Conservation (phyloP, 1,284 basidiomycete genomes). For the Ceratobasidium sp. region DNA sequence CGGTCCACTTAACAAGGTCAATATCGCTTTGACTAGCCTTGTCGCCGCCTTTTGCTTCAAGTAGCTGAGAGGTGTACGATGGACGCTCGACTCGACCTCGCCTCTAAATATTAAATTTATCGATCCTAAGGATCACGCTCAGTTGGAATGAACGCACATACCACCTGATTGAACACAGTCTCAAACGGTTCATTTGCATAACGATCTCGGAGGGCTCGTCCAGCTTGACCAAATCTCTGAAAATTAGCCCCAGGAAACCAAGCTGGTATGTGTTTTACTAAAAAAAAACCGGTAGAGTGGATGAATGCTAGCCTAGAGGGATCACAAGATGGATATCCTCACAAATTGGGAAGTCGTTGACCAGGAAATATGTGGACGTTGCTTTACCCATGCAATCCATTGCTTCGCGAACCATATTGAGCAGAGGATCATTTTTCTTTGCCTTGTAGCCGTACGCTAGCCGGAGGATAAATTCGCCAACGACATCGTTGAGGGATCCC, state of each 20-base stretch:
- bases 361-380: not conserved
- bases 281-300: not conserved
- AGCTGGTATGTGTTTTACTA: slow-evolving; percentile 23
- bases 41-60: slow-evolving; percentile 19
- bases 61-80: slow-evolving; percentile 31
- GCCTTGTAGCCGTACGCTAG: slow-evolving; percentile 20
- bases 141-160: not conserved
- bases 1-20: slow-evolving; percentile 32
- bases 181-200: not conserved
- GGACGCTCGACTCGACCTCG: slow-evolving; percentile 4
- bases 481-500: not conserved
- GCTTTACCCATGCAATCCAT: not conserved
- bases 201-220: not conserved
- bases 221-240: not conserved
- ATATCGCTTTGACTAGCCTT: slow-evolving; percentile 26
- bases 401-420: not conserved
- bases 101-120: not conserved
- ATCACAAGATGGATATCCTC: not conserved
- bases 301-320: too few species aligned
- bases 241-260: slow-evolving; percentile 35
- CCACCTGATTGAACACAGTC: slow-evolving; percentile 18
- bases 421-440: not conserved
- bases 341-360: slow-evolving; percentile 29
- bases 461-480: slow-evolving; percentile 26
- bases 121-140: too few species aligned